These are phyloP conservation scores for Rosa lucieae DNA, from an alignment of 306 rosid genomes.

Conservation along the genomic window DNA sequence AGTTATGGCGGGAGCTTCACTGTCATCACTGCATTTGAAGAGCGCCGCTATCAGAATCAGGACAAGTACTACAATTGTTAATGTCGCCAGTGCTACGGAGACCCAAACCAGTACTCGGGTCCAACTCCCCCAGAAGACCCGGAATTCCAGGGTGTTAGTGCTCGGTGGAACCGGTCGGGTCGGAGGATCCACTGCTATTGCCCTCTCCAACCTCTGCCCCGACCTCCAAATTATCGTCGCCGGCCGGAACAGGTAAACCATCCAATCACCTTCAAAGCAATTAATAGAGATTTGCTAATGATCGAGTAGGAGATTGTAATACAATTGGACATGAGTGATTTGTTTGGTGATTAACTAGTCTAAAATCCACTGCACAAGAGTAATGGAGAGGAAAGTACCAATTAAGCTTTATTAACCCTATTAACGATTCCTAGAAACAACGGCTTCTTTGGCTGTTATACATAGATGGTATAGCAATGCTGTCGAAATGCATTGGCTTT, in stretches of 20 bases:
- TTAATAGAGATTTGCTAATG: background rate
- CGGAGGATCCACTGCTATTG: constrained; percentile 88
- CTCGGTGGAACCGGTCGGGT: constrained; percentile 95
- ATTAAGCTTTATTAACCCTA: background rate
- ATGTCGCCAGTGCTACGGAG: background rate
- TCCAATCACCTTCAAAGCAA: background rate
- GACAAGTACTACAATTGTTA: background rate
- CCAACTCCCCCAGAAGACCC: constrained; percentile 54
- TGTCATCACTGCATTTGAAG: constrained; percentile 31
- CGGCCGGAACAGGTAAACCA: constrained; percentile 71
- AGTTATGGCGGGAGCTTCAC: constrained; percentile 40
- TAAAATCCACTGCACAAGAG: background rate
- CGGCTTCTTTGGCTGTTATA: background rate
- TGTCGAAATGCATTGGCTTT: background rate
- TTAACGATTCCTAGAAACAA: background rate
- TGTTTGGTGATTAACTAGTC: background rate
- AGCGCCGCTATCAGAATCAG: background rate
- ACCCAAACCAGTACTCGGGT: constrained; percentile 12
- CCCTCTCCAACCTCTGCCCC: constrained; percentile 75
- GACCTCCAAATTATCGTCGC: constrained; percentile 61
- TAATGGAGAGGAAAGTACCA: background rate
- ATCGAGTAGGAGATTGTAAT: no score
- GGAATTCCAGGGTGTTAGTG: constrained; percentile 65
- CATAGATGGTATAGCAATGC: background rate
- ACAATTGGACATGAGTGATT: background rate